Evolutionary conservation across 2,329 filamentous ascomycete species (phyloP).

Genomic region (Hymenoscyphus infarciens): DNA sequence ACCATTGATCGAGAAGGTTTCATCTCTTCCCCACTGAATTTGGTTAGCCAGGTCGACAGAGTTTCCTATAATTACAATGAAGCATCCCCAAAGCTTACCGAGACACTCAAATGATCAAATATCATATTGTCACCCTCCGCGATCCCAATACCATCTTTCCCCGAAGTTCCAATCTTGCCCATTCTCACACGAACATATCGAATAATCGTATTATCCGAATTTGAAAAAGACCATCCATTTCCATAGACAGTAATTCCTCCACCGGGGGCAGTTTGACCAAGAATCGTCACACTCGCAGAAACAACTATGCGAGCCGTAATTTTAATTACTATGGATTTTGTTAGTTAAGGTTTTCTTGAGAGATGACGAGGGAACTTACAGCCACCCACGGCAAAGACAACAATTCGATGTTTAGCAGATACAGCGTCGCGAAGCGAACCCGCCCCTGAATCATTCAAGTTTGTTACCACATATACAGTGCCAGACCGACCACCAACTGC

Average conservation of each 20-base stretch:
- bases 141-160: constrained; percentile 53
- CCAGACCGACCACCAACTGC: constrained; percentile 42
- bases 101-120: constrained; percentile 51
- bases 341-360: background rate
- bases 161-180: constrained; percentile 46
- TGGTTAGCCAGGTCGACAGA: background rate
- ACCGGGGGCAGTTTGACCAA: constrained; percentile 45
- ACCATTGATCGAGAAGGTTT: constrained; percentile 5
- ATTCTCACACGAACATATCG: constrained; percentile 54
- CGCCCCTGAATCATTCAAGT: constrained; percentile 42
- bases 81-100: no score
- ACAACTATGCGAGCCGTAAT: constrained; percentile 23
- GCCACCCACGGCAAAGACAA: constrained; percentile 45
- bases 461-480: constrained; percentile 43
- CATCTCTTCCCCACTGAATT: constrained; percentile 32
- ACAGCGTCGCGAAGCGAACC: constrained; percentile 48
- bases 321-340: constrained; percentile 21
- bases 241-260: constrained; percentile 41
- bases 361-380: constrained; percentile 29
- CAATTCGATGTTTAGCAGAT: constrained; percentile 40
- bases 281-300: constrained; percentile 42
- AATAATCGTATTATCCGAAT: constrained; percentile 43
- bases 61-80: no score
- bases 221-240: constrained; percentile 17
- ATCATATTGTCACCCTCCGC: constrained; percentile 52